Percentiles rank a stretch among this genome's conserved stretches.
Evolutionary conservation across 805 yeast species (phyloP).

Genomic region (Lipomyces mesembrius): DNA sequence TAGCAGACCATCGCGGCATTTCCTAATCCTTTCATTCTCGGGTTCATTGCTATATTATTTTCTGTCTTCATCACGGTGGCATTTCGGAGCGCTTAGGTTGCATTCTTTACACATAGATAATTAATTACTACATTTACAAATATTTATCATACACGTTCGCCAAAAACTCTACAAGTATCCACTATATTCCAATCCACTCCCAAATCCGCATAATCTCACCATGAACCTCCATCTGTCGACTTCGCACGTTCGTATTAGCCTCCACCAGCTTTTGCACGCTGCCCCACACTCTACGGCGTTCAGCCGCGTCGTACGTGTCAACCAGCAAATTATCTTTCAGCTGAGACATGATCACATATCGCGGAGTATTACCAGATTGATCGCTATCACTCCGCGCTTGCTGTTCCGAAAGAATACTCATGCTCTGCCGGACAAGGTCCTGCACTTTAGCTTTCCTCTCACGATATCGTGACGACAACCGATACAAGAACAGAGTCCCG

Average conservation of each 20-base stretch:
- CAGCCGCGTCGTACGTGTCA: conserved; percentile 42
- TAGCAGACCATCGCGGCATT: not conserved
- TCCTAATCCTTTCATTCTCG: not conserved
- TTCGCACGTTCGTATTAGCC: conserved; percentile 37
- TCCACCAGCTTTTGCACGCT: conserved; percentile 37
- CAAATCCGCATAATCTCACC: conserved; percentile 86
- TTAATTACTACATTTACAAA: not conserved
- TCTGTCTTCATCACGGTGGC: not conserved
- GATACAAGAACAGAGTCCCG: not conserved
- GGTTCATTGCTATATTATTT: too few species aligned
- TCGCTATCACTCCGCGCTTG: conserved; percentile 41
- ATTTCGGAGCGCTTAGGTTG: not conserved
- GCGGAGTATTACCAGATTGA: conserved; percentile 47
- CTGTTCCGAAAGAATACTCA: conserved; percentile 37
- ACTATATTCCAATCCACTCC: conserved; percentile 61
- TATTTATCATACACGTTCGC: not conserved
- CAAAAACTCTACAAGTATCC: not conserved
- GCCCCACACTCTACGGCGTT: conserved; percentile 38
- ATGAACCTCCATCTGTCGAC: conserved; percentile 51
- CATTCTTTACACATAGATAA: not conserved
- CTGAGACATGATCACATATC: conserved; percentile 70
- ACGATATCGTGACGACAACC: not conserved
- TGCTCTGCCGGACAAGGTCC: conserved; percentile 38
- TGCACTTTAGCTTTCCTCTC: conserved; percentile 18
- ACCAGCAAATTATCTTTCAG: conserved; percentile 55